These are phyloP conservation scores for Rhododendron griersonianum DNA, from an alignment of 148 eudicot species.

Conservation along the genomic window DNA sequence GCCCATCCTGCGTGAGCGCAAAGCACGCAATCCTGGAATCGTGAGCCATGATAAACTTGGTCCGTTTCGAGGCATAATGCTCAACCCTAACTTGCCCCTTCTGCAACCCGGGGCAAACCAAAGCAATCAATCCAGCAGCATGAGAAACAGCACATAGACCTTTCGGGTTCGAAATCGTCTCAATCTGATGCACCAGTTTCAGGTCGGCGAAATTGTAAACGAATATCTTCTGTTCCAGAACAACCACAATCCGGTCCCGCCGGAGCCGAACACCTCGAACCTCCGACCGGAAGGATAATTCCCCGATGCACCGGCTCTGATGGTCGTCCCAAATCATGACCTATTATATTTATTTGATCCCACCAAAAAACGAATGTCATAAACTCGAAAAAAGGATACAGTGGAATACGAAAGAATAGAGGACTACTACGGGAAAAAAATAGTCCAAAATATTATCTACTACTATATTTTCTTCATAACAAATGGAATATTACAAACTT, in stretches of 20 bases:
- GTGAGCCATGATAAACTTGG: conserved; percentile 82
- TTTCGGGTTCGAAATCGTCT: conserved; percentile 75
- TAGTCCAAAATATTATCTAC: conserved; percentile 30
- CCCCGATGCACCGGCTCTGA: conserved; percentile 82
- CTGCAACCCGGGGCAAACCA: conserved; percentile 82
- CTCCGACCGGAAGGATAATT: conserved; percentile 77
- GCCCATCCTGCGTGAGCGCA: conserved; percentile 72
- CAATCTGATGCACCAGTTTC: conserved; percentile 81
- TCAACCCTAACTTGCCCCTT: conserved; percentile 87
- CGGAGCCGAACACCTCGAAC: conserved; percentile 71
- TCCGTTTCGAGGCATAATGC: conserved; percentile 74
- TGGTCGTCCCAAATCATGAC: conserved; percentile 94
- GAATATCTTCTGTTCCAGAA: conserved; percentile 79
- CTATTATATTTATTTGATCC: not conserved
- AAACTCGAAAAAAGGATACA: not conserved
- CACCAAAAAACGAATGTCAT: not conserved
- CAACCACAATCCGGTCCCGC: conserved; percentile 68
- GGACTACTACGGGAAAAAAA: not conserved
- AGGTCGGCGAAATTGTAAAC: conserved; percentile 74
- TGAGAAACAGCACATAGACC: conserved; percentile 83
- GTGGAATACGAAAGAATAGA: not conserved
- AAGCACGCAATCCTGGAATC: conserved; percentile 86
- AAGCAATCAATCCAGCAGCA: conserved; percentile 45
- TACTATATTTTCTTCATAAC: not conserved
- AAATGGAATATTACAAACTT: not conserved